Evolutionary conservation across 2,329 filamentous ascomycete species (phyloP), one percentile per base, ranked within the genome.

Genomic region (Alternaria sp.): DNA sequence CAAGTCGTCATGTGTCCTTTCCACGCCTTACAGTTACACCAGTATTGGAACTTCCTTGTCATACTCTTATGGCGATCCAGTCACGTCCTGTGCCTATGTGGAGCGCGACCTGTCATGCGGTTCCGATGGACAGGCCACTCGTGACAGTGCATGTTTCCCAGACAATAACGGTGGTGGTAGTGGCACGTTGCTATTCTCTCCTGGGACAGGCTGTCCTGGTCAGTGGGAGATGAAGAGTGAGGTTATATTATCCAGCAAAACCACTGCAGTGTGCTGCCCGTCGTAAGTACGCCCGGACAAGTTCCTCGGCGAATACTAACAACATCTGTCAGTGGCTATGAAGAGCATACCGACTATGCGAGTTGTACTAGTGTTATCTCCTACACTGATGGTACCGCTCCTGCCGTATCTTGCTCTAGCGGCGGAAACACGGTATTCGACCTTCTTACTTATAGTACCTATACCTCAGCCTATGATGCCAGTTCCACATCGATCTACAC

Each of bases 41-140:
- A n/a, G 16, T 8, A 18, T 9, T 0, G 36, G n/a, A 18, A 24
- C 38, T 43, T 14, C 38, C 43, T 5, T 0, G 22, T 22, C 38
- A 24, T 32, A 16, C 14, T 42, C 20, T 16, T 41, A 14, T 28
- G 34, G 24, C 9, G n/a, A 24, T 4, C 16, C 32, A 3, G n/a
- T 7, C 18, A 7, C 8, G 11, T 7, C 3, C 3, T 56, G 54
- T 39, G 2, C 7, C 7, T 51, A 28, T 20, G 11, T 56, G 16
- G 44, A 56, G n/a, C 44, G 54, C 22, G 54, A 56, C 16, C 18
- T 22, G 11, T 43, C 54, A 11, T 56, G 54, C 36, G 54, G 54
- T 8, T 42, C 54, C 18, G 26, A 42, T 36, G 54, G 44, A 20
- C 12, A 4, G 6, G 36, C 36, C 14, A 41, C 54, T 34, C 36